phyloP scores from a whole-genome alignment of 2,329 filamentous ascomycete genomes.

The Aspergillus ochraceus region DNA sequence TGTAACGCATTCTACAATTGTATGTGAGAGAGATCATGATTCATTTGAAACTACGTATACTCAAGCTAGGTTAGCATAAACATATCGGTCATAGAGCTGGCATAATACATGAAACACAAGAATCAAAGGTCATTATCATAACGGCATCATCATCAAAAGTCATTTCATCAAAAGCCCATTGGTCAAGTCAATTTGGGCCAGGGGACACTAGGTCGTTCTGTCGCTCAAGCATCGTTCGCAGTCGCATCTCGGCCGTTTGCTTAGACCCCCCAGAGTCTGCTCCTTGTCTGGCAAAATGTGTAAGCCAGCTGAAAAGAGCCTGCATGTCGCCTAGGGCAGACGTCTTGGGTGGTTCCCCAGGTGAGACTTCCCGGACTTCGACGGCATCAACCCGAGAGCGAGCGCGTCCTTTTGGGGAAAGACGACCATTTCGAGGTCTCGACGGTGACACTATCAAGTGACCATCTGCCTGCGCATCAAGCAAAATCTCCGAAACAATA shows the following conservation, averaged over 20 bases:
- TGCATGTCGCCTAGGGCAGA: slow-evolving; percentile 31
- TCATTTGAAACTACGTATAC: background rate
- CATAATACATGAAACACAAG: background rate
- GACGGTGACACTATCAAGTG: background rate
- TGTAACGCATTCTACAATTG: background rate
- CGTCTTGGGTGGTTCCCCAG: background rate
- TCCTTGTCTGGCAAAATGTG: slow-evolving; percentile 22
- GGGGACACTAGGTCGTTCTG: slow-evolving; percentile 15
- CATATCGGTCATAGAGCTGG: too few relatives aligned
- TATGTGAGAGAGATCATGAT: background rate
- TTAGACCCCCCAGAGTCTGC: background rate
- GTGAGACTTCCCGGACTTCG: background rate
- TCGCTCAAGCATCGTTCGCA: slow-evolving; percentile 38
- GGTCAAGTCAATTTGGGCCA: background rate
- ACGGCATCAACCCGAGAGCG: background rate
- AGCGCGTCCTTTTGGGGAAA: too few relatives aligned
- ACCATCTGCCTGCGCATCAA: slow-evolving; percentile 36
- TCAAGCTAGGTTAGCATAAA: background rate
- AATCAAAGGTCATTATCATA: background rate
- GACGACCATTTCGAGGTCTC: background rate
- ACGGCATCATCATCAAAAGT: background rate
- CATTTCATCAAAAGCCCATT: background rate
- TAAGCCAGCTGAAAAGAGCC: slow-evolving; percentile 38
- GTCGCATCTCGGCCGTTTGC: slow-evolving; percentile 35
- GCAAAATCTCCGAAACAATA: slow-evolving; percentile 39